phyloP scores from a whole-genome alignment of 2,329 filamentous ascomycete genomes.

The Lachnellula arida region DNA sequence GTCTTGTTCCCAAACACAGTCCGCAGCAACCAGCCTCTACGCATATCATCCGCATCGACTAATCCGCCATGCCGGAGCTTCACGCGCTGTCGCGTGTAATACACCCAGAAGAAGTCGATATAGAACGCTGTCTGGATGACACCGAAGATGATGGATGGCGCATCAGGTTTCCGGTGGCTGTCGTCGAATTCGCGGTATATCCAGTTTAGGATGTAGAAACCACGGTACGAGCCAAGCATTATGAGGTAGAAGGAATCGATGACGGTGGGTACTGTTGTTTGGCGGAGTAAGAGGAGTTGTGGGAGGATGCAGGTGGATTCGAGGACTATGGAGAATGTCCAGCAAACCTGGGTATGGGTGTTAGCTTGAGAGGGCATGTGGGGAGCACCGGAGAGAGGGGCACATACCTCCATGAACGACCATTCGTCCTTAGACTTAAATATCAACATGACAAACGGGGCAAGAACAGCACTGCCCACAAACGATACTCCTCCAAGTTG shows the following conservation, averaged over 20 bases:
- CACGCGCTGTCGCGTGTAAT: constrained; percentile 87
- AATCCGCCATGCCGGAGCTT: constrained; percentile 86
- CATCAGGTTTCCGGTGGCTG: constrained; percentile 58
- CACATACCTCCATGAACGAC: constrained; percentile 47
- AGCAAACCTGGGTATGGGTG: constrained; percentile 56
- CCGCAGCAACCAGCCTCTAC: constrained; percentile 77
- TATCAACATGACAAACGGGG: constrained; percentile 69
- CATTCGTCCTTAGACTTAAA: constrained; percentile 48
- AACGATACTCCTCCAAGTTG: constrained; percentile 73
- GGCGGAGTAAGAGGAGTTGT: constrained; percentile 83
- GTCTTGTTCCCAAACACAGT: constrained; percentile 68
- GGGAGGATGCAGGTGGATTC: constrained; percentile 89
- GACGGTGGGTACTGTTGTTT: constrained; percentile 93
- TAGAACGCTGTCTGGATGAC: constrained; percentile 87
- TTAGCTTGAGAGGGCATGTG: background rate
- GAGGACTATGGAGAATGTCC: constrained; percentile 86
- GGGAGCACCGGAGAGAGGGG: background rate
- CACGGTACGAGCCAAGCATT: constrained; percentile 81
- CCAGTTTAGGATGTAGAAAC: constrained; percentile 90
- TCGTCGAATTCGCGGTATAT: constrained; percentile 62
- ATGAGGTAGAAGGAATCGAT: constrained; percentile 96
- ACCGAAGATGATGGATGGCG: constrained; percentile 78
- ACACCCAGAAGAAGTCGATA: constrained; percentile 94
- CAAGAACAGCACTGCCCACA: constrained; percentile 58
- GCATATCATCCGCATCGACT: constrained; percentile 84